Percentiles rank a stretch among this genome's conserved stretches.
phyloP scores from a whole-genome alignment of 106 monocot species.

The Vanilla planifolia region DNA sequence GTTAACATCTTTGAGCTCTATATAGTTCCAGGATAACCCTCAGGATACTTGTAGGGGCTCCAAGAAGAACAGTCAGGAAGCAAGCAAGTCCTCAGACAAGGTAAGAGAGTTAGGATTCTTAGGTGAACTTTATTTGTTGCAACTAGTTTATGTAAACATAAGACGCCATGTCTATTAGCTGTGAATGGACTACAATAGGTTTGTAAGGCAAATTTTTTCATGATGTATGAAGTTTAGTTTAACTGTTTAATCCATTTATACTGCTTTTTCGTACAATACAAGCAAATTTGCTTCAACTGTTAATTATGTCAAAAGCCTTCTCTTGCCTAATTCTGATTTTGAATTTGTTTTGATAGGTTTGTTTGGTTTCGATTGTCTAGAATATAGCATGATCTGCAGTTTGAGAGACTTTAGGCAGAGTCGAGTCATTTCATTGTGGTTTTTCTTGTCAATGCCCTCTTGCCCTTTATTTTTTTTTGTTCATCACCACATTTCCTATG shows the following conservation, averaged over 20 bases:
- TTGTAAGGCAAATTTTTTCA: background rate
- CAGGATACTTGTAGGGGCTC: slow-evolving; percentile 23
- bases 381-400: too few species aligned
- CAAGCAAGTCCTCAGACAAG: slow-evolving; percentile 62
- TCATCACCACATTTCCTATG: too few species aligned
- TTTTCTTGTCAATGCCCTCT: too few species aligned
- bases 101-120: slow-evolving; percentile 18
- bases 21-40: slow-evolving; percentile 47
- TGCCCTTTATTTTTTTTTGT: too few species aligned
- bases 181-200: background rate
- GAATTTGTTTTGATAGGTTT: too few species aligned
- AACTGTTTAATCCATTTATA: background rate
- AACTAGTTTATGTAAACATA: background rate
- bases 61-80: slow-evolving; percentile 48
- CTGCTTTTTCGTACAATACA: background rate
- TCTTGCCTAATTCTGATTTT: too few species aligned
- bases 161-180: background rate
- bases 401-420: too few species aligned
- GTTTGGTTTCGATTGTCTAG: too few species aligned
- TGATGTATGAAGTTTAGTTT: background rate
- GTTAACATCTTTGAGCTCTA: slow-evolving; percentile 2
- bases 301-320: too few species aligned
- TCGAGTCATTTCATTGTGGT: too few species aligned
- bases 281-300: background rate
- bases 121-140: background rate